Evolutionary conservation across 2,329 filamentous ascomycete genomes (phyloP), one percentile per base, ranked within the genome.

Genomic region (Sporothrix curviconia): DNA sequence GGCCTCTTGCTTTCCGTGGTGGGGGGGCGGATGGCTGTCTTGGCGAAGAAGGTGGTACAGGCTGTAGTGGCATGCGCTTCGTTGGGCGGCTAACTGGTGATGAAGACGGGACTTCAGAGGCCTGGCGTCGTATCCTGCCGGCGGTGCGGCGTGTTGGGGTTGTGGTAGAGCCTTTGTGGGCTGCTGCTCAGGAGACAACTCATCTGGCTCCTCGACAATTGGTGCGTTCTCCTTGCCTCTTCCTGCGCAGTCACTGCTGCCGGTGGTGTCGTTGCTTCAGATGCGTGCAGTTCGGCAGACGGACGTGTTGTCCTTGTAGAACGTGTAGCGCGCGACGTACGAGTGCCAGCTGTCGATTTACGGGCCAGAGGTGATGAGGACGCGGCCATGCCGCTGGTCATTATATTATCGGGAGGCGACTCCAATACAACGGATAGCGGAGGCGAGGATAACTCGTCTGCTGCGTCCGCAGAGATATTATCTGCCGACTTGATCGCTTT

Each of bases 391-490:
- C 25, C 40, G 28, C 37, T 37, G n/a, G 15, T 47, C 1, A 37
- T 34, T 2, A 37, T 15, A 4, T 44, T 42, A 12, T 36, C 39
- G 3, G 11, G n/a, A n/a, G n/a, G 22, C 2, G 37, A 24, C 19
- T 50, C 56, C 7, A 56, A 34, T 5, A 40, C 36, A 19, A 30
- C 55, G 17, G 25, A 39, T 37, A 56, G 36, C 2, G 59, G 36
- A 1, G 61, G 55, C 19, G 68, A 67, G 14, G 69, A 71, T 7
- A 69, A 57, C 51, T 70, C 69, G 56, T 70, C 67, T 24, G 65
- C 39, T 6, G 64, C 64, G 15, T 64, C 62, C 12, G 42, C 59
- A 3, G 54, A 30, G 22, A 57, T 59, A 17, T 44, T n/a, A 6
- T 7, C 54, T 36, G 61, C 56, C 6, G 56, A 49, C 6, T 50